Percentiles rank a stretch among this genome's conserved stretches.
These are phyloP conservation scores for Lasiosphaeris hirsuta DNA, from an alignment of 495 filamentous ascomycete genomes.

Conservation along the genomic window DNA sequence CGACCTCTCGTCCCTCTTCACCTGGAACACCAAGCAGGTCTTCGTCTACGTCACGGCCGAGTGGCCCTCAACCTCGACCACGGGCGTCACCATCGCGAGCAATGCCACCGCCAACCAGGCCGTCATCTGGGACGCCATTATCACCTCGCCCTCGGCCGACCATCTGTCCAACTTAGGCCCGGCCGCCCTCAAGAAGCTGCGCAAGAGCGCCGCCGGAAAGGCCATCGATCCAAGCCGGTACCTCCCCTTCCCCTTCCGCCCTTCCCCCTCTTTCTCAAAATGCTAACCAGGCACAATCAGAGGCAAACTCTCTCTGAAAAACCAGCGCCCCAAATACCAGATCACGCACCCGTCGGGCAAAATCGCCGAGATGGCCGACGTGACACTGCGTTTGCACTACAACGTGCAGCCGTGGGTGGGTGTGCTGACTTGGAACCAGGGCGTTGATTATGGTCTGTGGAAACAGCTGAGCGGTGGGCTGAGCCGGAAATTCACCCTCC, in stretches of 20 bases:
- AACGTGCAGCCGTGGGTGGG: slow-evolving; percentile 99
- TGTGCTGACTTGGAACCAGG: slow-evolving; percentile 71
- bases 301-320: slow-evolving; percentile 69
- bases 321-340: slow-evolving; percentile 87
- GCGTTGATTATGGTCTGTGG: slow-evolving; percentile 59
- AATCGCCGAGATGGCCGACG: slow-evolving; percentile 66
- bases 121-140: slow-evolving; percentile 93
- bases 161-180: slow-evolving; percentile 53
- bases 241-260: not conserved
- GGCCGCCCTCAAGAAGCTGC: slow-evolving; percentile 49
- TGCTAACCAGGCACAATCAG: slow-evolving; percentile 22
- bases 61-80: slow-evolving; percentile 58
- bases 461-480: slow-evolving; percentile 55
- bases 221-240: slow-evolving; percentile 50
- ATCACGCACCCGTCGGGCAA: slow-evolving; percentile 80
- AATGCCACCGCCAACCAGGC: slow-evolving; percentile 60
- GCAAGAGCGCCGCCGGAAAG: slow-evolving; percentile 49
- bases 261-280: not conserved
- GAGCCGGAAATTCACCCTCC: slow-evolving; percentile 70
- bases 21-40: slow-evolving; percentile 99
- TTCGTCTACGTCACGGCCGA: slow-evolving; percentile 91
- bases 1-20: slow-evolving; percentile 88
- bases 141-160: slow-evolving; percentile 63
- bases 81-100: slow-evolving; percentile 16
- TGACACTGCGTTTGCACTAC: slow-evolving; percentile 77